Base-by-base conservation (phyloP, 2,329 filamentous ascomycete species). In the Acarospora socialis region DNA sequence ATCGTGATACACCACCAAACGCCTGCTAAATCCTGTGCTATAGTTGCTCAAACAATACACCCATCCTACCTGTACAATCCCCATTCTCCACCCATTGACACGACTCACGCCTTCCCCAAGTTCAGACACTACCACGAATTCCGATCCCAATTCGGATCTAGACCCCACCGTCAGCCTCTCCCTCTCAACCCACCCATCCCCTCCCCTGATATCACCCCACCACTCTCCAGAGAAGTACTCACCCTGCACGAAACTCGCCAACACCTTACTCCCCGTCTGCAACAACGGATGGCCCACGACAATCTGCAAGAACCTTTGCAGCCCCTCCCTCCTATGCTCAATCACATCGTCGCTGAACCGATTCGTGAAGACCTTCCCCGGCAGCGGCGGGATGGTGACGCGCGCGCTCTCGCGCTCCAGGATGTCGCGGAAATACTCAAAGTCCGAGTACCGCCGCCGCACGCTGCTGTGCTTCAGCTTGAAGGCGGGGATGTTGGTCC, bases 401-500 rank as follows among this genome's bases (percentile, higher is more conserved):
- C 87, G 73, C 36, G 86, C 86, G 47, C 74, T 81, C 62, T 98
- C 90, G 46, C 90, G 77, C 70, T 98, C 90, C 38, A 98, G 73
- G 42, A 95, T 92, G 58, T 98, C 90, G 53, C 90, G 81, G 59
- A 98, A 98, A 62, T 93, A 87, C 63, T 98, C 90, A 56, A 98
- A 98, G 59, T 98, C 90, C 35, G 80, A 90, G 66, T 98, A 98
- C 32, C 90, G 82, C 41, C 90, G 77, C 46, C 86, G 83, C 40
- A 98, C 90, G 46, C 76, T 73, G 43, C 77, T 84, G 54, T 81
- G 73, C 45, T 86, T 83, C 47, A 94, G 75, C 65, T 95, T 95
- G 71, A 98, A 98, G 47, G 90, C 86, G 36, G 90, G 90, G 53
- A 98, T 98, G 63, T 98, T 98, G 60, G 90, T 98, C 49, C 81